phyloP scores from a whole-genome alignment of 345 rosid genomes.

The Cochlearia excelsa region DNA sequence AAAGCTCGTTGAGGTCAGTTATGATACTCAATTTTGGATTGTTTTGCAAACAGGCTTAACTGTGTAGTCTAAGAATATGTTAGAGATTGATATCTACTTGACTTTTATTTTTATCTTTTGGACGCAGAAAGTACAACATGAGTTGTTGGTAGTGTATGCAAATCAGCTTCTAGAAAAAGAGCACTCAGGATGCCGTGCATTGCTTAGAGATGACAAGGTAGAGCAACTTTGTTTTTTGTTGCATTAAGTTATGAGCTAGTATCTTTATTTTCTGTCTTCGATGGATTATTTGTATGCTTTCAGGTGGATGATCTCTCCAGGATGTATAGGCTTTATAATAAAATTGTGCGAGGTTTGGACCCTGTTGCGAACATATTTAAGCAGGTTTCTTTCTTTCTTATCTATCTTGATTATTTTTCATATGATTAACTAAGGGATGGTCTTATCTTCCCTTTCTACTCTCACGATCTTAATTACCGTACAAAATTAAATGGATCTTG shows the following conservation, averaged over 20 bases:
- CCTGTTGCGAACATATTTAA: conserved; percentile 66
- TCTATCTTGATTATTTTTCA: background rate
- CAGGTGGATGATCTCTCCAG: conserved; percentile 64
- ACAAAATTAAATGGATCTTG: background rate
- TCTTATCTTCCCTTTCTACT: no score
- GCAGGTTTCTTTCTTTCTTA: conserved; percentile 17
- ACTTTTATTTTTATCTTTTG: background rate
- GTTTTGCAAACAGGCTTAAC: background rate
- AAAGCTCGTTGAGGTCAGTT: conserved; percentile 71
- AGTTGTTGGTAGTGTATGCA: conserved; percentile 57
- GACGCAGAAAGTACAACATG: conserved; percentile 74
- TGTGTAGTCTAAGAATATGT: background rate
- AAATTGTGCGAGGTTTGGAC: conserved; percentile 60
- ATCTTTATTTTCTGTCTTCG: background rate
- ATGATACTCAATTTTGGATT: background rate
- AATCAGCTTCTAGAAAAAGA: conserved; percentile 73
- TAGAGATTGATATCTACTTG: conserved; percentile 8
- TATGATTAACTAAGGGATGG: background rate
- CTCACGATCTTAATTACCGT: background rate
- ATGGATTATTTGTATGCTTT: background rate
- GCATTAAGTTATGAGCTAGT: background rate
- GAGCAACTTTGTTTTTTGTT: background rate
- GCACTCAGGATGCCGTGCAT: conserved; percentile 70
- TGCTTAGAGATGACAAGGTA: conserved; percentile 83
- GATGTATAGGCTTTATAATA: conserved; percentile 72